Base-by-base conservation (phyloP, 1,284 basidiomycete genomes). In the Cryptococcus amylolentus region DNA sequence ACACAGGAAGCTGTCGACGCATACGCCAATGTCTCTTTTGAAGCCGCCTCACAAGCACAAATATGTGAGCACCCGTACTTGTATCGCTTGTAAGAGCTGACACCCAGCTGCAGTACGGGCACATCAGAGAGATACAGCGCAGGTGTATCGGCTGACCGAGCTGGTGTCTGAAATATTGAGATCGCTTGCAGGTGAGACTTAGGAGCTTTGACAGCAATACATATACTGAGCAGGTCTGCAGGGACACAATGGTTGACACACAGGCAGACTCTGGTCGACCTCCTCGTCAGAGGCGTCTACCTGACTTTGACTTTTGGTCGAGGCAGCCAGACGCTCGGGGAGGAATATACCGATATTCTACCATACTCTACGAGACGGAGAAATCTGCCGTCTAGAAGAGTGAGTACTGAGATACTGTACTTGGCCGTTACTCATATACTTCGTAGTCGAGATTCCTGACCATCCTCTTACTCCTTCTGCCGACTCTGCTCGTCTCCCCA, bases 261-360 rank as follows among this genome's bases (percentile, higher is more conserved):
- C 54, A 88, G 88, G 82, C 88, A 89, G 67, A 88, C 85, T 64
- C 87, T 91, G 66, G 78, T 93, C 35, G 88, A 90, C 58, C 76
- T 91, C 1, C 58, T 83, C 1, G 84, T 87, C 10, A 88, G 87
- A 65, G 74, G 88, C 9, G 70, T 85, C 5, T 93, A 94, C 72
- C 87, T 87, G 66, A 83, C 85, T 3, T 76, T 91, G 57, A 90
- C 89, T 0, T 84, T 86, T 56, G 88, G 88, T 40, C 81, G 85
- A 88, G 91, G 86, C 3, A 82, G 81, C 3, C 90, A 91, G 73
- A 91, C 89, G 2, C 80, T 94, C 0, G 91, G 91, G 14, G 91
- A 95, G 75, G 91, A 95, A 71, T 95, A 95, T 69, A 92, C 90
- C 1, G 88, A 89, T 67, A 87, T 89, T 35, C 87, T 89, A 83